Evolutionary conservation across 192 early-diverging fungal species (phyloP).

Genomic region (Hyaloraphidium curvatum): DNA sequence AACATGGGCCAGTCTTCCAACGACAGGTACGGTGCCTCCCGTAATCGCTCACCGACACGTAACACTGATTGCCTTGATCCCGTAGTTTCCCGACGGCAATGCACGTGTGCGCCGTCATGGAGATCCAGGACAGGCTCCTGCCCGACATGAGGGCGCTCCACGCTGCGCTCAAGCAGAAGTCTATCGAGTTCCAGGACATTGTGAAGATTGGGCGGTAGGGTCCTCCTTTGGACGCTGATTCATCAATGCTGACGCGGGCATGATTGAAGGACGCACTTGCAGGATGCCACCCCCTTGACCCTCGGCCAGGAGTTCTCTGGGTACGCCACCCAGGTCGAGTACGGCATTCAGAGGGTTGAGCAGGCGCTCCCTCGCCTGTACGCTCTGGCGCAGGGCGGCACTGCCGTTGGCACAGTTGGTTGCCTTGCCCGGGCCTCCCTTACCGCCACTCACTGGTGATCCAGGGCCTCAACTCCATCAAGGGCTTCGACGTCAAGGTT

Average conservation of each 20-base stretch:
- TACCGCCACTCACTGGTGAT: neutral
- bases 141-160: conserved; percentile 70
- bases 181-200: conserved; percentile 70
- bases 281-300: conserved; percentile 94
- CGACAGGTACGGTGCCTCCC: conserved; percentile 54
- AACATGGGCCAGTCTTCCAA: conserved; percentile 98
- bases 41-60: neutral
- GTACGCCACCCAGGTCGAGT: conserved; percentile 27
- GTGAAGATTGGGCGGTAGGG: conserved; percentile 99
- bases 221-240: too few species aligned
- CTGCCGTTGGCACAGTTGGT: conserved; percentile 75
- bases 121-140: conserved; percentile 64
- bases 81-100: conserved; percentile 86
- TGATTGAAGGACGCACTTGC: conserved; percentile 93
- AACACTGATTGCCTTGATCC: neutral
- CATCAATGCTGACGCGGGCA: too few species aligned
- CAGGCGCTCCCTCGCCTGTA: conserved; percentile 66
- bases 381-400: conserved; percentile 92
- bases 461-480: conserved; percentile 74
- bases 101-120: conserved; percentile 87
- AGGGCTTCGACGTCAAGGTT: conserved; percentile 80
- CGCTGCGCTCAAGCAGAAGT: conserved; percentile 56
- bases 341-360: conserved; percentile 69
- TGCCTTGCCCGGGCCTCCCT: neutral
- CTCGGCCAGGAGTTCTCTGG: conserved; percentile 98